phyloP scores from a whole-genome alignment of 768 basidiomycete genomes.

The Myochromella boudieri region DNA sequence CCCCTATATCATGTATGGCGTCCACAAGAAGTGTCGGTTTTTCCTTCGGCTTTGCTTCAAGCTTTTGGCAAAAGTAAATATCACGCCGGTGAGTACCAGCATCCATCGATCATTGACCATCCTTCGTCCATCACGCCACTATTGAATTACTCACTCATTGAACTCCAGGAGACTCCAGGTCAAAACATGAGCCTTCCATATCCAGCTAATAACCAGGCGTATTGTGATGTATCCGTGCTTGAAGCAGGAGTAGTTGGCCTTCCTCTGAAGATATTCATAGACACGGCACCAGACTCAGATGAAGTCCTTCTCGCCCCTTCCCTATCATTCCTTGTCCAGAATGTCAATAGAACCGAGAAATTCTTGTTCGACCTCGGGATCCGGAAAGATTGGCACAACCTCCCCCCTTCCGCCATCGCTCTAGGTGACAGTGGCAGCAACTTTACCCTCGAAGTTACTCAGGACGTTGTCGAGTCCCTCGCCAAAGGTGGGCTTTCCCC shows the following conservation, averaged over 20 bases:
- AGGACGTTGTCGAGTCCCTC: conserved; percentile 47
- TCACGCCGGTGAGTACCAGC: too few species aligned
- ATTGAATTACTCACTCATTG: too few species aligned
- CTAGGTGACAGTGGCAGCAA: conserved; percentile 5
- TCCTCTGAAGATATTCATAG: conserved; percentile 32
- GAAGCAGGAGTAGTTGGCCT: conserved; percentile 46
- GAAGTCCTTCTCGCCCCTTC: conserved; percentile 35
- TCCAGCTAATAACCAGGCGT: conserved; percentile 42
- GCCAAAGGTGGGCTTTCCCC: conserved; percentile 44
- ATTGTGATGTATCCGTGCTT: conserved; percentile 51
- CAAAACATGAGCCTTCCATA: conserved; percentile 40
- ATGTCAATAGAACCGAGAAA: conserved; percentile 37
- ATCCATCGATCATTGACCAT: too few species aligned
- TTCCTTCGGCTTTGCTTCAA: too few species aligned
- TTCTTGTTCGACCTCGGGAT: conserved; percentile 57
- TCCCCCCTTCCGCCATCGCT: conserved; percentile 35
- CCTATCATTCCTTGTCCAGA: conserved; percentile 50
- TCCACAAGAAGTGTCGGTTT: too few species aligned
- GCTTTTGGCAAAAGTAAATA: too few species aligned
- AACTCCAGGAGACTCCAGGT: too few species aligned
- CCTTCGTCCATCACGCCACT: too few species aligned
- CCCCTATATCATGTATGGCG: too few species aligned
- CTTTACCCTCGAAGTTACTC: conserved; percentile 25
- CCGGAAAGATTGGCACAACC: conserved; percentile 44
- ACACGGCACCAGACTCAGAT: conserved; percentile 27